phyloP scores from a whole-genome alignment of 805 yeast species.

The Metschnikowia borealis region DNA sequence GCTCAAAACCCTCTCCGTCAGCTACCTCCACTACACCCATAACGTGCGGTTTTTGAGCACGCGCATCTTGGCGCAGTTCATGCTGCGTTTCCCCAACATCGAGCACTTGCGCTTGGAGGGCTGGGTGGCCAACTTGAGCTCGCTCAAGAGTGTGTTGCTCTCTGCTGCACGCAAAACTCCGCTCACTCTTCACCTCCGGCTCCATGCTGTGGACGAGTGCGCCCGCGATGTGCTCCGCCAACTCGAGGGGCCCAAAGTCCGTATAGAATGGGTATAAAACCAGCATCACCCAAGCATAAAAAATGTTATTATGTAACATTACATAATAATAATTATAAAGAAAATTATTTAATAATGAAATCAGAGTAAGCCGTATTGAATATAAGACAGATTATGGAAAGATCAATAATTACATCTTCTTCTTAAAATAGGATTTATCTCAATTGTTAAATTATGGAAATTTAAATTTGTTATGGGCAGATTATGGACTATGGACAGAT shows the following conservation, averaged over 20 bases:
- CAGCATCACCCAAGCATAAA: no score
- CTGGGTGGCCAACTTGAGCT: slow-evolving; percentile 19
- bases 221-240: neutral
- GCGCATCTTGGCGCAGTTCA: slow-evolving; percentile 12
- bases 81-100: slow-evolving; percentile 16
- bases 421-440: no score
- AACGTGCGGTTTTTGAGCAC: slow-evolving; percentile 13
- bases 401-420: no score
- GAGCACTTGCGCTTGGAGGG: slow-evolving; percentile 18
- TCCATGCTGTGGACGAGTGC: slow-evolving; percentile 2
- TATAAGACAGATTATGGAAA: no score
- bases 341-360: no score
- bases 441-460: no score
- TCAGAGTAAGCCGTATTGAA: no score
- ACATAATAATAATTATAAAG: no score
- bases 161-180: slow-evolving; percentile 2
- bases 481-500: no score
- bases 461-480: no score
- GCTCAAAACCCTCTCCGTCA: slow-evolving; percentile 9
- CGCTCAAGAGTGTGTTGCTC: slow-evolving; percentile 11
- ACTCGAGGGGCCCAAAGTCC: neutral
- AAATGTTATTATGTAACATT: no score
- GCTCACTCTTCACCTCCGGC: slow-evolving; percentile 5
- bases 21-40: slow-evolving; percentile 15
- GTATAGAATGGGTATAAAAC: neutral